These are phyloP conservation scores for Proliferodiscus dingleyae DNA, from an alignment of 2,329 filamentous ascomycete genomes.

Conservation along the genomic window DNA sequence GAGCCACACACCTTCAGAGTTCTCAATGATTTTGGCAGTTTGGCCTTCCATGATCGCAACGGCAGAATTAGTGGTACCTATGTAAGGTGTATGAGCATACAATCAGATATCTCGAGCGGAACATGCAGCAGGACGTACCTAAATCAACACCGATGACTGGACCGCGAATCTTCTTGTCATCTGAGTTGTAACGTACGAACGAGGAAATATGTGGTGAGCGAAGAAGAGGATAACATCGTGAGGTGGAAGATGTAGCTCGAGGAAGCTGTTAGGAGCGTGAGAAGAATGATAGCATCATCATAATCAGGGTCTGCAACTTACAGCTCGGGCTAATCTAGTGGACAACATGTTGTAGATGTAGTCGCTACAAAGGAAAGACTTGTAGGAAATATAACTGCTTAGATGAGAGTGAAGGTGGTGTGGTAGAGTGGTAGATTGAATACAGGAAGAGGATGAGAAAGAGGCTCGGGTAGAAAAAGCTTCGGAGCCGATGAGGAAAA, in stretches of 20 bases:
- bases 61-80: slow-evolving; percentile 91
- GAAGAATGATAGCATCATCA: slow-evolving; percentile 14
- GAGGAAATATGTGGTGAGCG: slow-evolving; percentile 67
- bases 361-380: slow-evolving; percentile 16
- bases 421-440: slow-evolving; percentile 19
- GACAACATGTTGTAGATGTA: slow-evolving; percentile 57
- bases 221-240: slow-evolving; percentile 61
- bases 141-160: slow-evolving; percentile 97
- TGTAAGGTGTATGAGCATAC: slow-evolving; percentile 18
- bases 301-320: slow-evolving; percentile 44
- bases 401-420: slow-evolving; percentile 11
- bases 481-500: not conserved
- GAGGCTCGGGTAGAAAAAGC: not conserved
- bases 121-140: slow-evolving; percentile 50
- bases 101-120: slow-evolving; percentile 9
- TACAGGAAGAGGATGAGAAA: not conserved
- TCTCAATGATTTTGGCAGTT: slow-evolving; percentile 92
- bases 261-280: slow-evolving; percentile 57
- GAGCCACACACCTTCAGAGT: slow-evolving; percentile 71
- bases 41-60: slow-evolving; percentile 98
- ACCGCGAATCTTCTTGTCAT: slow-evolving; percentile 83
- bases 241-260: slow-evolving; percentile 64
- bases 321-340: slow-evolving; percentile 68
- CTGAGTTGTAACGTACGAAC: slow-evolving; percentile 74
- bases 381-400: slow-evolving; percentile 11